Base-by-base conservation (phyloP, 108 stramenopile genomes). In the Cylindrotheca closterium region DNA sequence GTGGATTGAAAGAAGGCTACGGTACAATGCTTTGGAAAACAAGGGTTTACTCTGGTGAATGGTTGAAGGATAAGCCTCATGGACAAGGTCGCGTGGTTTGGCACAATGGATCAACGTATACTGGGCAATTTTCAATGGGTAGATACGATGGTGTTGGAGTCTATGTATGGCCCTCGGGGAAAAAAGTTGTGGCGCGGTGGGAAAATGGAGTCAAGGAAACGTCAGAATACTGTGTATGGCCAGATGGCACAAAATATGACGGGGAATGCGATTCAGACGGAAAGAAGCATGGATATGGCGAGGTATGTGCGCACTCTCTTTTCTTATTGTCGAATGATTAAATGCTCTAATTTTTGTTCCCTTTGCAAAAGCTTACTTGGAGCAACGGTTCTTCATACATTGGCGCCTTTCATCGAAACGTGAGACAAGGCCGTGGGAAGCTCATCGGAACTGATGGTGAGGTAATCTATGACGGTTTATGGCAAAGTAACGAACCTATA, bases 191-290 rank as follows among this genome's bases (percentile, higher is more conserved):
- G 4, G 81, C 77, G 27, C 47, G 57, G 17, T 82, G 65, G 63
- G 58, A 68, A 22, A 23, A 75, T 22, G 81, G 75, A 24, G 47
- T 55, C 28, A 82, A 82, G 54, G 27, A 67, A 46, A 77, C 73
- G 8, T 56, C 62, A 3, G 81, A 77, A 4, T 19, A 60, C 2
- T 60, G 74, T 22, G 68, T 60, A 1, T 81, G 74, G 70, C 73
- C 71, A 2, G 54, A 47, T 25, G 77, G 74, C 32, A 65, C 69
- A 45, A 58, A 57, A 4, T 82, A 82, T 47, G 60, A 71, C 30
- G 81, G 81, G 15, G 51, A 54, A 31, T 84, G 77, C 66, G 49
- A 58, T 24, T n/a, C n/a, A n/a, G 42, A 74, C n/a, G 83, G 83
- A 27, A 31, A 48, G 0, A 77, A 71, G 45, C 49, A 77, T 18